Evolutionary conservation across 148 eudicot species (phyloP), one percentile per base, ranked within the genome.

Genomic region (Camellia japonica): DNA sequence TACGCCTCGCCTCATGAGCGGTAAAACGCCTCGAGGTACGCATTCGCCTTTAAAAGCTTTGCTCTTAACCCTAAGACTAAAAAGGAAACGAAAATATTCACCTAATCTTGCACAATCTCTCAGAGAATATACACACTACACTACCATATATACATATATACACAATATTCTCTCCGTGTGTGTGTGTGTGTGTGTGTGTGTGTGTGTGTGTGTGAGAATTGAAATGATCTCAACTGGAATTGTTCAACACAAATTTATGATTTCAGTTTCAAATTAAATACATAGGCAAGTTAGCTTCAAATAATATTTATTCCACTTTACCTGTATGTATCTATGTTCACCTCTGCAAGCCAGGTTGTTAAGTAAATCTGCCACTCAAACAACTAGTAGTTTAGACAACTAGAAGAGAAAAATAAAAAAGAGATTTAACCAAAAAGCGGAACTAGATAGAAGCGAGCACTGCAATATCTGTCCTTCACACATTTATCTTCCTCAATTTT

Each of bases 341-440:
- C 96, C 82, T 91, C 97, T n/a, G 85, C 83, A 54, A 88, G 83
- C 94, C 94, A 91, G 16, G 92, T 85, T 83, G 94, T 88, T 60
- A 91, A 86, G 81, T 91, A 89, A 46, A 88, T 86, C 94, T 91
- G 94, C 79, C 44, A 73, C 47, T 76, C 73, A 66, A 72, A 80
- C 75, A 46, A 73, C 68, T 66, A 82, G 8, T 44, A 74, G 54
- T 15, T 71, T 14, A 59, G 41, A 42, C 7, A 43, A 65, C 38
- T 16, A 51, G 66, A 66, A 79, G 67, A 12, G 6, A 43, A 68
- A 3, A 47, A 47, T 20, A 18, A 12, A 30, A 7, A 30, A 30
- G 38, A 1, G 38, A 30, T 30, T 30, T 30, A 30, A 62, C 74
- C 5, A 15, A 30, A 73, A 67, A 44, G 38, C 2, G 49, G 20